Conservation (phyloP, 345 rosid genomes). For the Syzygium aromaticum region DNA sequence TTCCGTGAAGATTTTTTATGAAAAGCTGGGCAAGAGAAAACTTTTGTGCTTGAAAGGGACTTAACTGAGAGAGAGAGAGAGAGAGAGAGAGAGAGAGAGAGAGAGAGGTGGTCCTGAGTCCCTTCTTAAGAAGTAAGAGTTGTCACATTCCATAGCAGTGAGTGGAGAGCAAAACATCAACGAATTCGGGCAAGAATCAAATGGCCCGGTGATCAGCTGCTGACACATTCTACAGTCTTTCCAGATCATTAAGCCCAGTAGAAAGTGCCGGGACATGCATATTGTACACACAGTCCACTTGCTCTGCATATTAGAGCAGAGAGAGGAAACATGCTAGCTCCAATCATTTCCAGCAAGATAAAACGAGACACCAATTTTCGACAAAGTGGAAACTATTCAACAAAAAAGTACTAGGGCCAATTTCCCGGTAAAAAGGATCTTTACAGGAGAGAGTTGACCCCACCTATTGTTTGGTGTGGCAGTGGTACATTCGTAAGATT, state of each 20-base stretch:
- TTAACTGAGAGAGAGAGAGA: not conserved
- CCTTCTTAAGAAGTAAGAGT: conserved; percentile 3
- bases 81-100: not conserved
- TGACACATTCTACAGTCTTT: not conserved
- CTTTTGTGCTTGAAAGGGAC: not conserved
- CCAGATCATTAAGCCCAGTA: not conserved
- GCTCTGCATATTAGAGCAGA: not conserved
- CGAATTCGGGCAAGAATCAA: not conserved
- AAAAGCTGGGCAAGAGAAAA: not conserved
- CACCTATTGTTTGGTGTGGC: not conserved
- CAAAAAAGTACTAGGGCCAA: not conserved
- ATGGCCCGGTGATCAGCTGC: not conserved
- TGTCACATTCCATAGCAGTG: conserved; percentile 8
- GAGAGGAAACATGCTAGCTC: not conserved
- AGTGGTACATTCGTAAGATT: not conserved
- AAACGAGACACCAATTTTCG: not conserved
- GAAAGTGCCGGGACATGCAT: not conserved
- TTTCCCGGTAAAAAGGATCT: not conserved
- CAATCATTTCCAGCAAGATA: not conserved
- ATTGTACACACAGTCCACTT: not conserved
- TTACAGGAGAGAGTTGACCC: not conserved
- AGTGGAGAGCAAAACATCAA: not conserved
- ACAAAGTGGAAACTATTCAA: not conserved
- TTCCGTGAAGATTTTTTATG: not conserved
- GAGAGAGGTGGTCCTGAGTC: conserved; percentile 8